Percentiles rank a stretch among this genome's conserved stretches.
These are phyloP conservation scores for Podaxis sp. DNA, from an alignment of 768 basidiomycete genomes.

Conservation along the genomic window DNA sequence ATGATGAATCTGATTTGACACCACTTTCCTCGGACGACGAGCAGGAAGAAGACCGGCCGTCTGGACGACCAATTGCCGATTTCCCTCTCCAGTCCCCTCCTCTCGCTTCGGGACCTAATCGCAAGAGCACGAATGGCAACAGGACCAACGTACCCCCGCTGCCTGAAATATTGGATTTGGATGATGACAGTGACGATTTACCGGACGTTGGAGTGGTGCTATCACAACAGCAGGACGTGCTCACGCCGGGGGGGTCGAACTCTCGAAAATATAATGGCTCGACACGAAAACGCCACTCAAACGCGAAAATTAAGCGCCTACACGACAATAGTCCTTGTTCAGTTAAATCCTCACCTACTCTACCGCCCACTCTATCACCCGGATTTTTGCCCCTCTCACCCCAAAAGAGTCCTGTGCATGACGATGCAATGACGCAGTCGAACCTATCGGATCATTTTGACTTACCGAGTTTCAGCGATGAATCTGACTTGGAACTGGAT, in stretches of 20 bases:
- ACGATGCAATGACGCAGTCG: background rate
- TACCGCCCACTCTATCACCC: background rate
- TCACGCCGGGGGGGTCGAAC: background rate
- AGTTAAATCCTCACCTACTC: background rate
- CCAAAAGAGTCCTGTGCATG: background rate
- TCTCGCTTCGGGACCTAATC: background rate
- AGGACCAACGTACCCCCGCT: background rate
- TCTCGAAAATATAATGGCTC: background rate
- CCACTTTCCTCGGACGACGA: conserved; percentile 2
- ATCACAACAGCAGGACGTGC: background rate
- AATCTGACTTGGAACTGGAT: conserved; percentile 1
- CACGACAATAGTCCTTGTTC: background rate
- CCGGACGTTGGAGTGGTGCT: conserved; percentile 32
- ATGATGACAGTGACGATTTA: conserved; percentile 33
- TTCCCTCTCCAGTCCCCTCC: background rate
- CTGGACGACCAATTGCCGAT: background rate
- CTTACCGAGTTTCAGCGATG: background rate
- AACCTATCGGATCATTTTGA: background rate
- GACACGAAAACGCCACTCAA: background rate
- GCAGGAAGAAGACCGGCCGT: background rate
- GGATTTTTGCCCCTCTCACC: background rate
- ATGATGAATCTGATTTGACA: conserved; percentile 8
- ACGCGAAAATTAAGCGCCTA: background rate
- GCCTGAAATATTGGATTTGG: background rate
- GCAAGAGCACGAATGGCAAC: background rate